These are phyloP conservation scores for Phylloboletellus chloephorus DNA, from an alignment of 1,284 basidiomycete genomes.

Conservation along the genomic window DNA sequence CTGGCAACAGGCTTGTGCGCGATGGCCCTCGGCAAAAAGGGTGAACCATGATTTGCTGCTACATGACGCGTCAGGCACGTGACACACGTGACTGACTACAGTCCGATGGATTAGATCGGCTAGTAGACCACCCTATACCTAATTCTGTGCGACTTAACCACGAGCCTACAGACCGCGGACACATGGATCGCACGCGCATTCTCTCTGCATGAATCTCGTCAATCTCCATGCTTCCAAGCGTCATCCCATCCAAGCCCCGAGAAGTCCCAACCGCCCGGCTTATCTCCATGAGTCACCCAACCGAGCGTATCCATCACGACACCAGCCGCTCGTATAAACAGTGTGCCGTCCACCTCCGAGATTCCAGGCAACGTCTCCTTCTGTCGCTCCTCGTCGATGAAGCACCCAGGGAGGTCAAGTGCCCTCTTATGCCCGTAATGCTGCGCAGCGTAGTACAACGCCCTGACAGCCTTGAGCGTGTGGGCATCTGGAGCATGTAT, in stretches of 20 bases:
- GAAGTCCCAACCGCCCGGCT: conserved; percentile 51
- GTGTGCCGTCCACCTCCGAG: conserved; percentile 49
- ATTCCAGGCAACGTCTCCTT: conserved; percentile 35
- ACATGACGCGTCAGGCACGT: conserved; percentile 21
- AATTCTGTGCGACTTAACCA: no score
- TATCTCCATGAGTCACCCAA: conserved; percentile 54
- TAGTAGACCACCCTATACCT: no score
- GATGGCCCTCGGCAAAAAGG: not conserved
- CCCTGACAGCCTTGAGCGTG: conserved; percentile 54
- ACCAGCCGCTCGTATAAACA: conserved; percentile 62
- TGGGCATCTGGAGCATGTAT: conserved; percentile 59
- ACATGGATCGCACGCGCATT: not conserved
- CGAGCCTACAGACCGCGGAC: no score
- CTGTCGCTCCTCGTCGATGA: conserved; percentile 37
- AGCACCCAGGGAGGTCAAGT: conserved; percentile 44
- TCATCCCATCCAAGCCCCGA: conserved; percentile 65
- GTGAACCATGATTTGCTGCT: not conserved
- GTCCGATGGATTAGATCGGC: not conserved
- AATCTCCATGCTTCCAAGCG: conserved; percentile 43
- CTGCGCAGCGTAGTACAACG: conserved; percentile 48
- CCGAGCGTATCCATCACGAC: conserved; percentile 56
- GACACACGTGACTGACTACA: conserved; percentile 14
- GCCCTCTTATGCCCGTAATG: conserved; percentile 43
- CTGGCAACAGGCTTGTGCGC: not conserved
- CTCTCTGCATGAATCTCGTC: not conserved